A percentile compares a stretch with the other conserved stretches of the same genome.
phyloP scores from a whole-genome alignment of 164 flowering plant species.

The Stephania japonica region DNA sequence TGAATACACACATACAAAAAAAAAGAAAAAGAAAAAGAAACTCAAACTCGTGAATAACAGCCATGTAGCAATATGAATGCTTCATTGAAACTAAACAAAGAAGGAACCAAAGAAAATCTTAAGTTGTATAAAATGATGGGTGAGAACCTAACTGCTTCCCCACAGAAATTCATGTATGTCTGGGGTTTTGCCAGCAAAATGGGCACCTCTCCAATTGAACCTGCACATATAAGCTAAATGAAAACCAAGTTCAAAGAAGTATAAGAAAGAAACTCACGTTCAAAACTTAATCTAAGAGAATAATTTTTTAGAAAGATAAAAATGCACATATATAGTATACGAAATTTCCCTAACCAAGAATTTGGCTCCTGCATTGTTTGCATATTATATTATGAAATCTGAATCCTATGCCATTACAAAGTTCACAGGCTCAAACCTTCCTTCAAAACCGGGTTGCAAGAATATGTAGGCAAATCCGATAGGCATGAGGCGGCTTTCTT shows the following conservation, averaged over 20 bases:
- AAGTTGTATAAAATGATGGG: constrained; percentile 4
- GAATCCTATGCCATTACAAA: not conserved
- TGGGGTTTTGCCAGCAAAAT: constrained; percentile 86
- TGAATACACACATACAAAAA: not conserved
- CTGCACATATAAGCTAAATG: constrained; percentile 38
- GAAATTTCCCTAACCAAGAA: not conserved
- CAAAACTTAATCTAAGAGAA: not conserved
- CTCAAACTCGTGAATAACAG: no score
- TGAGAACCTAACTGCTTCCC: constrained; percentile 69
- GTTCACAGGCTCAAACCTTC: not conserved
- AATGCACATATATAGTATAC: not conserved
- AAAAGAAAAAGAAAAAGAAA: no score
- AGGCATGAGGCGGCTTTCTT: no score
- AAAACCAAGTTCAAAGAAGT: constrained; percentile 11
- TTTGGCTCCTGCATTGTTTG: not conserved
- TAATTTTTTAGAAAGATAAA: not conserved
- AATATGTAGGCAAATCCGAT: no score
- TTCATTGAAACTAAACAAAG: not conserved
- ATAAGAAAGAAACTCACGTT: not conserved
- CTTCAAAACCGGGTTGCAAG: not conserved
- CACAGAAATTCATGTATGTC: constrained; percentile 91
- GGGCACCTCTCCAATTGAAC: constrained; percentile 93
- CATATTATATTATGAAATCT: not conserved
- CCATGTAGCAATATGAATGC: not conserved
- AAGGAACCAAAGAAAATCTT: not conserved